These are phyloP conservation scores for Metarhizium robertsii DNA, from an alignment of 2,329 filamentous ascomycete species.

Conservation along the genomic window DNA sequence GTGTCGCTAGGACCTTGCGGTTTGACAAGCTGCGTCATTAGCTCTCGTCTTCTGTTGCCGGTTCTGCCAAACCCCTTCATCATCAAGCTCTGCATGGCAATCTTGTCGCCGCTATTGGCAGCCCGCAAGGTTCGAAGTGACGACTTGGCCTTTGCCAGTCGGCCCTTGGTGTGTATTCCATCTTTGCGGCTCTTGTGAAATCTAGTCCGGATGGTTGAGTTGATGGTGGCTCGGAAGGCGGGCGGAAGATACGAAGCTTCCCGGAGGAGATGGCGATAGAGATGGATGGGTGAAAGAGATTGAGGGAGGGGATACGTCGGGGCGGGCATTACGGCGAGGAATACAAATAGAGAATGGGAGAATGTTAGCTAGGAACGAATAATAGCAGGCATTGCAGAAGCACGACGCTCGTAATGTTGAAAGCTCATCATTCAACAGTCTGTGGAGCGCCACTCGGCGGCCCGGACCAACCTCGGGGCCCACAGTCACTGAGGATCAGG, in stretches of 20 bases:
- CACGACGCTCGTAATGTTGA: too few species aligned
- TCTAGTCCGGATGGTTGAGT: conserved; percentile 31
- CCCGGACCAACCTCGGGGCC: conserved; percentile 4
- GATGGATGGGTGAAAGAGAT: conserved; percentile 18
- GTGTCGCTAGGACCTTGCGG: conserved; percentile 29
- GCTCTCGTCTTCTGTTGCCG: conserved; percentile 40
- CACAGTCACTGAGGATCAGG: background rate
- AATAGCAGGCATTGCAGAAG: background rate
- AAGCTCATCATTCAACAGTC: background rate
- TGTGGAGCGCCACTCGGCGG: background rate
- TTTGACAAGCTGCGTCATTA: conserved; percentile 31
- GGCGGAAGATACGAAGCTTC: conserved; percentile 51
- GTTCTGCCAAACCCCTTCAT: conserved; percentile 41
- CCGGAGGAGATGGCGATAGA: conserved; percentile 52
- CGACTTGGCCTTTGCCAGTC: conserved; percentile 31
- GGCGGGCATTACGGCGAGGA: conserved; percentile 16
- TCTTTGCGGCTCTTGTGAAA: conserved; percentile 33
- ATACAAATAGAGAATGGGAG: background rate
- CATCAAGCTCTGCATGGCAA: conserved; percentile 38
- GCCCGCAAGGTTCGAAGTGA: conserved; percentile 40
- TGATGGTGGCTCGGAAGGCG: conserved; percentile 35
- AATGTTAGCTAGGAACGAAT: background rate
- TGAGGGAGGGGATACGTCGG: conserved; percentile 16
- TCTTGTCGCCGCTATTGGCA: conserved; percentile 40
- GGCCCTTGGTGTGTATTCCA: conserved; percentile 16